A percentile compares a stretch with the other conserved stretches of the same genome.
These are phyloP conservation scores for Penicillium daleae DNA, from an alignment of 495 filamentous ascomycete genomes.

Conservation along the genomic window DNA sequence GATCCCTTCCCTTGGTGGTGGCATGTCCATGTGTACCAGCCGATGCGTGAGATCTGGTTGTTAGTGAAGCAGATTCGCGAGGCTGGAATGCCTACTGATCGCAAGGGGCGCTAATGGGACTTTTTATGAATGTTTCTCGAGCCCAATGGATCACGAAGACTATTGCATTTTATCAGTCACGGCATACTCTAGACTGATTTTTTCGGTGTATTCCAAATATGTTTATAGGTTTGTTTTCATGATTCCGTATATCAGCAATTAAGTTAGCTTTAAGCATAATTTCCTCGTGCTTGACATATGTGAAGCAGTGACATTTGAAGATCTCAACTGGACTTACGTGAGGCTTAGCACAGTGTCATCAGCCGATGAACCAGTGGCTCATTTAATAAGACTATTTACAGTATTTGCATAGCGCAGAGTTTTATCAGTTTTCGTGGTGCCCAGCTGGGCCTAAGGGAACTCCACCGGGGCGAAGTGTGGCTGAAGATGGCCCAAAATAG, in stretches of 20 bases:
- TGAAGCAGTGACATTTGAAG: background rate
- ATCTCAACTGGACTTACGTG: background rate
- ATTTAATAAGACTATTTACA: background rate
- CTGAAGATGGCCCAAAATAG: conserved; percentile 35
- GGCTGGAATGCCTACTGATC: conserved; percentile 15
- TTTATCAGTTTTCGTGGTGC: background rate
- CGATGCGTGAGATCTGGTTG: conserved; percentile 37
- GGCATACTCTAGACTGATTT: background rate
- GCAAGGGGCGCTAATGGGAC: background rate
- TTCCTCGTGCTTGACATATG: background rate
- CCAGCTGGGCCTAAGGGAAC: background rate
- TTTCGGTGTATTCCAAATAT: background rate
- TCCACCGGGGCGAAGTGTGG: conserved; percentile 19
- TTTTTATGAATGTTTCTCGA: conserved; percentile 9
- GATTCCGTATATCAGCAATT: background rate
- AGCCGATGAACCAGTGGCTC: background rate
- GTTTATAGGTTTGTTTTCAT: background rate
- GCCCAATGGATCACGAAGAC: conserved; percentile 16
- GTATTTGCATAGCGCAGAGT: background rate
- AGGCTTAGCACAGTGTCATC: background rate
- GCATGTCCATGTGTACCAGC: conserved; percentile 46
- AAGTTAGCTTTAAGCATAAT: background rate
- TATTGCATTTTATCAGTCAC: conserved; percentile 5
- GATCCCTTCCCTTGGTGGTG: conserved; percentile 55
- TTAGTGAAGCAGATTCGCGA: conserved; percentile 30